phyloP scores from a whole-genome alignment of 2,329 filamentous ascomycete species.

The Cladorrhinum sp. region DNA sequence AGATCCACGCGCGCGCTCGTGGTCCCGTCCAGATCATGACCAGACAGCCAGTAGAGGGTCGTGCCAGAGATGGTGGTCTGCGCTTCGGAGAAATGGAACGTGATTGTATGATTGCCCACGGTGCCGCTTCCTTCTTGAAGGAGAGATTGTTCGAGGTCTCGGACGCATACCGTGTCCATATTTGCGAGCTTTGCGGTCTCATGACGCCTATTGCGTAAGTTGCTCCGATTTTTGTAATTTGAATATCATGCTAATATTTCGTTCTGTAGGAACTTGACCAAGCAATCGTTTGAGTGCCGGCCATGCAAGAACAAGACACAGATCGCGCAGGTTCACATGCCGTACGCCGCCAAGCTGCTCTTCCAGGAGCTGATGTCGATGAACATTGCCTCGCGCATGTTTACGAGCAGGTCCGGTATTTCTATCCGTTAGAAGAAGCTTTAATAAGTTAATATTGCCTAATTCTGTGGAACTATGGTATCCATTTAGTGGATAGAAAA shows the following conservation, averaged over 20 bases:
- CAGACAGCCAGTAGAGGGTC: conserved; percentile 94
- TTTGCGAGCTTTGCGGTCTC: conserved; percentile 96
- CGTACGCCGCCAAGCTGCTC: conserved; percentile 93
- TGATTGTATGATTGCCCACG: conserved; percentile 99
- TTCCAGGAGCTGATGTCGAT: conserved; percentile 98
- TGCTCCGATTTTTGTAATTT: conserved; percentile 8
- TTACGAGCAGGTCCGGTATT: conserved; percentile 78
- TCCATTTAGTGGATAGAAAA: too few relatives aligned
- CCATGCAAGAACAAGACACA: conserved; percentile 99
- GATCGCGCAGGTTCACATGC: conserved; percentile 96
- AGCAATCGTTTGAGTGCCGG: conserved; percentile 93
- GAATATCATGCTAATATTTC: conserved; percentile 33
- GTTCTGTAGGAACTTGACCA: conserved; percentile 73
- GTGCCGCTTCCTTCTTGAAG: conserved; percentile 93
- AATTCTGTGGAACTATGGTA: too few relatives aligned
- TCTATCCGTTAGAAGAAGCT: conserved; percentile 58
- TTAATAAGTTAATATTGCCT: too few relatives aligned
- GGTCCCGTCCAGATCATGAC: conserved; percentile 97
- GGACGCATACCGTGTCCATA: conserved; percentile 95
- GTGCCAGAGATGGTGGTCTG: conserved; percentile 93
- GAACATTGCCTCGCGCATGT: conserved; percentile 98
- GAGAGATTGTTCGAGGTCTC: conserved; percentile 96
- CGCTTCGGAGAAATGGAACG: conserved; percentile 99
- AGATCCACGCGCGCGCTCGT: conserved; percentile 97
- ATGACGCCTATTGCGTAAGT: conserved; percentile 99